Conservation (phyloP, 495 filamentous ascomycete species). For the Neurospora sp. region DNA sequence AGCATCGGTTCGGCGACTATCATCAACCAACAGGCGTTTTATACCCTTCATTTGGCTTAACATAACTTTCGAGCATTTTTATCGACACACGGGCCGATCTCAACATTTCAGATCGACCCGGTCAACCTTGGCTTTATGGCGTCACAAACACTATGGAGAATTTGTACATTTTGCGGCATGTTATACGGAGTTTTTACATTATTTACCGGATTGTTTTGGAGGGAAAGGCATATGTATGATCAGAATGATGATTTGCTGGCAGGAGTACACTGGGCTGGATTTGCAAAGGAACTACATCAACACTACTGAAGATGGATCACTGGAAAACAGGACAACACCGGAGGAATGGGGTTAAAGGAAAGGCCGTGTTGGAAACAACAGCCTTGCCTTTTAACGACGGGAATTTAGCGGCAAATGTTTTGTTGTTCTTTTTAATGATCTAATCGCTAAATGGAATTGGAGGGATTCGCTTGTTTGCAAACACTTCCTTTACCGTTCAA, state of each 20-base stretch:
- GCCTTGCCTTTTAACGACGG: background rate
- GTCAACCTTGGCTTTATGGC: background rate
- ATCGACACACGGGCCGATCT: background rate
- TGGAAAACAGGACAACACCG: background rate
- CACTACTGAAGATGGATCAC: background rate
- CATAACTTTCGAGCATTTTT: background rate
- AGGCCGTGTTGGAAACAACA: background rate
- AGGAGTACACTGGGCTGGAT: background rate
- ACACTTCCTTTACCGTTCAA: background rate
- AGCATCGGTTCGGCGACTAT: constrained; percentile 1
- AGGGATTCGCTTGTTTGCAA: background rate
- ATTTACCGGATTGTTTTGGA: background rate
- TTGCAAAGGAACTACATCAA: background rate
- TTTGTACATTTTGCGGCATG: background rate
- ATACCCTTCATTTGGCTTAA: background rate
- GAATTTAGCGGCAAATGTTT: background rate
- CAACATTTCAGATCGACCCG: background rate
- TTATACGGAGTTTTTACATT: background rate
- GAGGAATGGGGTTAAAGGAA: background rate
- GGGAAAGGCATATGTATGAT: background rate
- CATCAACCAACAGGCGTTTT: constrained; percentile 1
- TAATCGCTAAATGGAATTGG: background rate
- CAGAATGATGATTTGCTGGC: background rate
- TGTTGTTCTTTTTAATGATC: background rate
- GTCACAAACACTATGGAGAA: background rate